Evolutionary conservation across 371 early-diverging fungal genomes (phyloP).

Genomic region (Thermomucor indicae-seudaticae): DNA sequence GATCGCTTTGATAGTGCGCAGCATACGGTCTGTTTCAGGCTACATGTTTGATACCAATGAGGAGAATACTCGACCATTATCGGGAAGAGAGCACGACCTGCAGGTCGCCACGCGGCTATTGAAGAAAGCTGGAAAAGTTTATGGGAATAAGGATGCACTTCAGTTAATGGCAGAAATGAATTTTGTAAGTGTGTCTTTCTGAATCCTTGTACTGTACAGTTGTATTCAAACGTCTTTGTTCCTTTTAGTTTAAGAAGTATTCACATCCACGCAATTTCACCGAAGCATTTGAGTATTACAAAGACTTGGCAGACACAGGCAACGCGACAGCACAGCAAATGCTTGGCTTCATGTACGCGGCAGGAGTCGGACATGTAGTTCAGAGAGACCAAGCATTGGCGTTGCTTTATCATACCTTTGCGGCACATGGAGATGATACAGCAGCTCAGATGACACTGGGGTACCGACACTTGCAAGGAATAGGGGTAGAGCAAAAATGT

Average conservation of each 20-base stretch:
- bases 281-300: constrained; percentile 58
- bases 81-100: not conserved
- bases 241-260: constrained; percentile 52
- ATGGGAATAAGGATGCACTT: constrained; percentile 43
- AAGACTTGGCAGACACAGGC: constrained; percentile 59
- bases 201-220: not conserved
- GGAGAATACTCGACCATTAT: not conserved
- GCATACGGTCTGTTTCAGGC: not conserved
- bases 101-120: constrained; percentile 5
- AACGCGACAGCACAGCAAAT: constrained; percentile 86
- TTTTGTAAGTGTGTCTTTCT: constrained; percentile 38
- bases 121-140: constrained; percentile 26
- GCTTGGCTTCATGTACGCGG: constrained; percentile 86
- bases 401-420: constrained; percentile 79
- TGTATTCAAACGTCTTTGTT: not conserved
- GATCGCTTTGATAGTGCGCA: not conserved
- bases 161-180: constrained; percentile 51
- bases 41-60: not conserved
- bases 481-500: constrained; percentile 80
- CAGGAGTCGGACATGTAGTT: constrained; percentile 77
- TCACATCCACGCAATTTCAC: constrained; percentile 50
- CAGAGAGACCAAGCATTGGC: constrained; percentile 66
- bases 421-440: constrained; percentile 71
- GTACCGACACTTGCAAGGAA: constrained; percentile 78
- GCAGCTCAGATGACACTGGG: constrained; percentile 84